Percentiles rank a stretch among this genome's conserved stretches.
Conservation (phyloP, 352 stramenopile species). For the Labyrinthula sp. region DNA sequence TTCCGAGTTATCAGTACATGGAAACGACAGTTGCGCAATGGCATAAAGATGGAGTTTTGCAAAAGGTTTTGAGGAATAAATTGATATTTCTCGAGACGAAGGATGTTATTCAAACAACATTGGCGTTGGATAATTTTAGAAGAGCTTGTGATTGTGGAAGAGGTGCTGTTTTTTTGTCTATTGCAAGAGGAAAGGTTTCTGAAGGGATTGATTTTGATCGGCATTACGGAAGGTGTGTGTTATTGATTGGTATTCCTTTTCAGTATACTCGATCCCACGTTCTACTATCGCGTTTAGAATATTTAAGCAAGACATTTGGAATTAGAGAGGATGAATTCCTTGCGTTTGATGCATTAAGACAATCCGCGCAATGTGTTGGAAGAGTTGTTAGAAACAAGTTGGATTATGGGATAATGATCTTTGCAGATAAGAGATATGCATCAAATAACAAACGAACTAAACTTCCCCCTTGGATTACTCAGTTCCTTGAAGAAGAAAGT, state of each 20-base stretch:
- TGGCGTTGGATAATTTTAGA: constrained; percentile 94
- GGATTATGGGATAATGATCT: constrained; percentile 95
- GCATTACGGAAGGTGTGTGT: constrained; percentile 87
- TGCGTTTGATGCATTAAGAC: constrained; percentile 91
- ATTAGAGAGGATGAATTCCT: constrained; percentile 84
- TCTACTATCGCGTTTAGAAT: constrained; percentile 78
- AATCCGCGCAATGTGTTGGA: constrained; percentile 85
- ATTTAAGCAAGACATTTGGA: constrained; percentile 54
- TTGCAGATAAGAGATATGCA: constrained; percentile 93
- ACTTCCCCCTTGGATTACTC: constrained; percentile 89
- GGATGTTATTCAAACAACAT: constrained; percentile 93
- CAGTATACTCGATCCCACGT: constrained; percentile 60
- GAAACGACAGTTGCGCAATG: constrained; percentile 90
- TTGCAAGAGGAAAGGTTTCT: constrained; percentile 90
- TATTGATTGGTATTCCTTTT: constrained; percentile 97
- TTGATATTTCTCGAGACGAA: constrained; percentile 98
- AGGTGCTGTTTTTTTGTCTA: constrained; percentile 90
- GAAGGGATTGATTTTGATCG: constrained; percentile 99
- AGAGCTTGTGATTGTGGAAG: constrained; percentile 81
- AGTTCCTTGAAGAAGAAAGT: constrained; percentile 81
- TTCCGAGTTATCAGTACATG: constrained; percentile 98
- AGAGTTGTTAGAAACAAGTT: constrained; percentile 92
- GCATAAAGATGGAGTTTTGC: constrained; percentile 54
- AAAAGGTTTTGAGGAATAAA: constrained; percentile 71
- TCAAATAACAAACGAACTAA: constrained; percentile 88